Base-by-base conservation (phyloP, 768 basidiomycete genomes). In the Russula brevipes region DNA sequence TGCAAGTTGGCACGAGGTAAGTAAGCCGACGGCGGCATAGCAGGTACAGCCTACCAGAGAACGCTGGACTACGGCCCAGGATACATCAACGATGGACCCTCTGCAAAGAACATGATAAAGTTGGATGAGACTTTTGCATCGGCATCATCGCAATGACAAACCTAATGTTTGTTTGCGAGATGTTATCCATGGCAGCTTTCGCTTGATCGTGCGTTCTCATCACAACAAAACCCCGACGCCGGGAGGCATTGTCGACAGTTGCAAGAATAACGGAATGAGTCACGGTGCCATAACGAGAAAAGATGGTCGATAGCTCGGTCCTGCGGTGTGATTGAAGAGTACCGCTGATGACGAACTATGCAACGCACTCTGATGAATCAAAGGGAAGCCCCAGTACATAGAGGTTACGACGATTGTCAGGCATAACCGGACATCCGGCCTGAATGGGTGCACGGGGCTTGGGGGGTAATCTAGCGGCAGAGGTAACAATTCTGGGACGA, bases 21-120 rank as follows among this genome's bases (percentile, higher is more conserved):
- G 33, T 63, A 51, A 57, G 46, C 66, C 36, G 64, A 57, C 57
- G 17, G 42, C 60, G 53, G 42, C 10, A 41, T 41, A 56, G 35
- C 57, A 17, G 54, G 19, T 16, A 54, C 42, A 42, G 66, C 61
- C 19, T 39, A 88, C 89, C 89, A 87, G 85, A 65, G 89, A 92
- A 50, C 89, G 88, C 67, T 92, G 89, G 42, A 92, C 89, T 30
- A 92, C 89, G 17, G 89, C 90, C 89, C 89, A 92, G 6, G 89
- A 91, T 56, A 92, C 82, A 70, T 92, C 89, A 51, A 92, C 82
- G 19, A 80, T 78, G 69, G 91, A 86, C 7, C 89, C 88, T 70
- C 87, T 91, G 54, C 6, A 61, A 17, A 12, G 39, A 44, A 46
- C 54, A 52, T 50, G 45, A 65, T 59, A 60, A 66, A 39, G 14